Base-by-base conservation (phyloP, 2,329 filamentous ascomycete genomes). In the Onygenales sp. region DNA sequence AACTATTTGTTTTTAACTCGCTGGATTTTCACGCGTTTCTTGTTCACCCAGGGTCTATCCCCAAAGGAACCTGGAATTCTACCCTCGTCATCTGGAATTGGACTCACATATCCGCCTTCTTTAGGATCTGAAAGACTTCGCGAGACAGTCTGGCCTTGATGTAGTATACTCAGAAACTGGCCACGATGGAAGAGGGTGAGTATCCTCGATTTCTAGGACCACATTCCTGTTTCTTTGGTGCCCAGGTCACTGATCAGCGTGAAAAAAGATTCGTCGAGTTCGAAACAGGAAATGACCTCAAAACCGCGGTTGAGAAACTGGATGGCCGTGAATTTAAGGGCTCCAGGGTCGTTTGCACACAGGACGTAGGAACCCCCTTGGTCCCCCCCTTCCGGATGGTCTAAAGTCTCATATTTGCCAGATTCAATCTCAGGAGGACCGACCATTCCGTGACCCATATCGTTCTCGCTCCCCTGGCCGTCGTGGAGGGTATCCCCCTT, bases 101-200 rank as follows among this genome's bases (percentile, higher is more conserved):
- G 76, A 90, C 87, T 91, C 88, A 93, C 86, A 80, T 81, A 62
- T 50, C 82, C 81, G 82, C 74, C 80, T 79, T 84, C 77, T 85
- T 76, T 90, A 98, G 93, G 93, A 98, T 75, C 84, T 98, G 52
- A 98, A 98, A 87, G 93, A 98, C 73, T 98, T 98, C 75, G 93
- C 93, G 58, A 90, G 93, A 69, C 89, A 94, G 73, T 94, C 92
- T 72, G 90, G 90, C 73, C 82, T 95, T 72, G 93, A 97, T 71
- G 93, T 98, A 61, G 93, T 98, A 66, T 98, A 95, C 72, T 96
- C 91, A 60, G 93, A 98, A 76, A 94, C 94, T 57, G 86, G 85
- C 64, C 87, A 86, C 61, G 89, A 94, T 70, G 89, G 90, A 61
- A 89, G 87, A 82, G 92, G 92, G 90, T 95, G 74, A 74, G 86